Evolutionary conservation across 2,329 filamentous ascomycete genomes (phyloP).

Genomic region (Chaetomium sp.): DNA sequence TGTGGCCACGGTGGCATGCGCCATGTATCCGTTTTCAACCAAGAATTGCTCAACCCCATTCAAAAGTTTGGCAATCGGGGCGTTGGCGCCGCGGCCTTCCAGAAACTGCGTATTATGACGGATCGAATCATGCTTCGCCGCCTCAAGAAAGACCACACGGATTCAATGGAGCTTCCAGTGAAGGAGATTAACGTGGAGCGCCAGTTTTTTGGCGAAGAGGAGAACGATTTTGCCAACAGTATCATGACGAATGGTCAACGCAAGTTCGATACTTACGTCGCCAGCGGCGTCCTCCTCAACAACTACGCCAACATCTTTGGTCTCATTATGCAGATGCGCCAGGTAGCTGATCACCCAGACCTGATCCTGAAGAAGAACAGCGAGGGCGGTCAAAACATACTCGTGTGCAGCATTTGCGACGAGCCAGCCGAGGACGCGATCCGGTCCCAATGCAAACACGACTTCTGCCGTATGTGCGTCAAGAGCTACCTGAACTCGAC

Average conservation of each 20-base stretch:
- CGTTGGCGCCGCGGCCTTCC: slow-evolving; percentile 63
- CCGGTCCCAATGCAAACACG: slow-evolving; percentile 84
- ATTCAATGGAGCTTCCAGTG: slow-evolving; percentile 91
- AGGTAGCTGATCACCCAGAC: slow-evolving; percentile 94
- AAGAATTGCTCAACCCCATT: slow-evolving; percentile 85
- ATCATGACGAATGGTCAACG: slow-evolving; percentile 90
- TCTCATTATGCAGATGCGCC: slow-evolving; percentile 98
- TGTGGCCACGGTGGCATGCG: slow-evolving; percentile 54
- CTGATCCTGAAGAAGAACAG: slow-evolving; percentile 82
- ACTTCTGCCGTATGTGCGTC: slow-evolving; percentile 79
- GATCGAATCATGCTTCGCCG: slow-evolving; percentile 93
- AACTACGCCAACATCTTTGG: slow-evolving; percentile 99
- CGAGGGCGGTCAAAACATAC: slow-evolving; percentile 79
- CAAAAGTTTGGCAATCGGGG: slow-evolving; percentile 54
- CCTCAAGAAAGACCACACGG: slow-evolving; percentile 86
- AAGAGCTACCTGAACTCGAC: slow-evolving; percentile 75
- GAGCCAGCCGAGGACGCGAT: slow-evolving; percentile 94
- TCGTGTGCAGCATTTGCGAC: slow-evolving; percentile 93
- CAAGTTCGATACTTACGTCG: slow-evolving; percentile 92
- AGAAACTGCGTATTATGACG: slow-evolving; percentile 80
- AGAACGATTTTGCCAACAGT: slow-evolving; percentile 89
- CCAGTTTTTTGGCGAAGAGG: slow-evolving; percentile 93
- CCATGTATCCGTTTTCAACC: slow-evolving; percentile 56
- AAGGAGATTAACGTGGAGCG: slow-evolving; percentile 90
- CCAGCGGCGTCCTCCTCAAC: slow-evolving; percentile 87